phyloP scores from a whole-genome alignment of 1,284 basidiomycete species.

The Melampsora larici-populina region DNA sequence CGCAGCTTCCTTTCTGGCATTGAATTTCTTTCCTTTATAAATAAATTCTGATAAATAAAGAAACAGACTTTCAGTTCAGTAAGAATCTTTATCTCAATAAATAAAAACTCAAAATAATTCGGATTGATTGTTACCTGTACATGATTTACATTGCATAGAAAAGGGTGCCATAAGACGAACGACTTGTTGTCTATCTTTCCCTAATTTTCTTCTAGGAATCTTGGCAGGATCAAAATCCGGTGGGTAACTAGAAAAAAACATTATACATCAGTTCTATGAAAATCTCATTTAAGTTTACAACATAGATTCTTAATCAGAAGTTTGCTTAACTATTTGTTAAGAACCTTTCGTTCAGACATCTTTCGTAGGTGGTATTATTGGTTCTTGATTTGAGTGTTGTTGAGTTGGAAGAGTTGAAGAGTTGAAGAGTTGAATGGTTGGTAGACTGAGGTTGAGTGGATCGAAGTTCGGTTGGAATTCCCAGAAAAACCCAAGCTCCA shows the following conservation, averaged over 20 bases:
- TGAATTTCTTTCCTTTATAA: constrained; percentile 83
- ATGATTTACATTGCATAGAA: constrained; percentile 69
- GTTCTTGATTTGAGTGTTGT: background rate
- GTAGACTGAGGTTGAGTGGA: background rate
- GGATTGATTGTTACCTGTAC: constrained; percentile 24
- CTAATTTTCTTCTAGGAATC: constrained; percentile 81
- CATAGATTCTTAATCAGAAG: background rate
- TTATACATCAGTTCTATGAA: background rate
- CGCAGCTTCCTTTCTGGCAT: constrained; percentile 96
- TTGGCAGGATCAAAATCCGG: constrained; percentile 94
- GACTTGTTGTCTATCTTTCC: constrained; percentile 89
- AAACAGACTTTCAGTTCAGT: background rate
- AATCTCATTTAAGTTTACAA: background rate
- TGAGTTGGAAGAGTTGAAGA: no score
- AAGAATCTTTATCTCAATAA: background rate
- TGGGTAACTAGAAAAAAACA: constrained; percentile 54
- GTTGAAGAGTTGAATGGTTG: background rate
- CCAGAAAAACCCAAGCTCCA: no score
- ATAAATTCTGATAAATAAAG: constrained; percentile 35
- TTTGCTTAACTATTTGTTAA: constrained; percentile 51
- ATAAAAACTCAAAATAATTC: background rate
- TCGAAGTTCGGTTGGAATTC: no score
- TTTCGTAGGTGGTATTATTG: constrained; percentile 35
- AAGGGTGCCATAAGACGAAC: constrained; percentile 99
- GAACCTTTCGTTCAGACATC: constrained; percentile 56